Percentiles rank a stretch among this genome's conserved stretches.
These are phyloP conservation scores for Ophiognomonia clavigignenti-juglandacearum DNA, from an alignment of 2,329 filamentous ascomycete species.

Conservation along the genomic window DNA sequence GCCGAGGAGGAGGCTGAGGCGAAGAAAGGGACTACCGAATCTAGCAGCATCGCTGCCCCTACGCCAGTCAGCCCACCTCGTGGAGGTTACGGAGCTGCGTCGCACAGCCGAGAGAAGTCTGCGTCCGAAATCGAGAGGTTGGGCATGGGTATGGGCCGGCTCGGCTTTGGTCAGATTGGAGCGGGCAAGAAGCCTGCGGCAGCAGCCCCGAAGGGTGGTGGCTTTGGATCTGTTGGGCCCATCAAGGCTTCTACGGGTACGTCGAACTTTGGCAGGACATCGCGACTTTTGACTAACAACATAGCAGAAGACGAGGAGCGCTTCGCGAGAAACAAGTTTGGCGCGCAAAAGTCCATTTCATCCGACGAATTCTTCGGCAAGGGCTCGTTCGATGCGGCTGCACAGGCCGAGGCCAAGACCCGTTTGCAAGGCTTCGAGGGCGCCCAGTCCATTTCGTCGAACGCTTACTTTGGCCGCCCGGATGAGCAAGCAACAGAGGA, in stretches of 20 bases:
- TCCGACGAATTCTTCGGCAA: conserved; percentile 98
- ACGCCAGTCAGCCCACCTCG: conserved; percentile 67
- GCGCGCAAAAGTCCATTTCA: conserved; percentile 88
- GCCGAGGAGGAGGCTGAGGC: conserved; percentile 61
- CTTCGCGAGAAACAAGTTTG: conserved; percentile 85
- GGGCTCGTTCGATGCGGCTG: conserved; percentile 73
- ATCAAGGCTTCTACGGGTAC: conserved; percentile 67
- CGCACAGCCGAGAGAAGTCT: conserved; percentile 53
- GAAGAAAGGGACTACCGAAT: conserved; percentile 35
- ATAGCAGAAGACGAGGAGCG: conserved; percentile 66
- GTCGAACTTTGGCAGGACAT: too few relatives aligned
- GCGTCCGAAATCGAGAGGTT: conserved; percentile 81
- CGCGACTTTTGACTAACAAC: conserved; percentile 25
- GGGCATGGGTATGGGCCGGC: conserved; percentile 79
- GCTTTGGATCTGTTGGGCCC: conserved; percentile 80
- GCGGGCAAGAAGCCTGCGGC: conserved; percentile 53
- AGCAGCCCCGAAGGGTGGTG: conserved; percentile 56
- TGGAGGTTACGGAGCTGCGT: conserved; percentile 58
- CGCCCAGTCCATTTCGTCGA: conserved; percentile 86
- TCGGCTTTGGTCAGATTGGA: conserved; percentile 85
- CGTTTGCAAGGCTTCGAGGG: conserved; percentile 91
- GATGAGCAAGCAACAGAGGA: conserved; percentile 71
- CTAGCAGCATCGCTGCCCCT: conserved; percentile 62
- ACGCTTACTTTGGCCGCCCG: conserved; percentile 92
- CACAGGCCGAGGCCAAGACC: conserved; percentile 79